Evolutionary conservation across 257 asterid genomes (phyloP), one percentile per base, ranked within the genome.

Genomic region (Gentiana dahurica): DNA sequence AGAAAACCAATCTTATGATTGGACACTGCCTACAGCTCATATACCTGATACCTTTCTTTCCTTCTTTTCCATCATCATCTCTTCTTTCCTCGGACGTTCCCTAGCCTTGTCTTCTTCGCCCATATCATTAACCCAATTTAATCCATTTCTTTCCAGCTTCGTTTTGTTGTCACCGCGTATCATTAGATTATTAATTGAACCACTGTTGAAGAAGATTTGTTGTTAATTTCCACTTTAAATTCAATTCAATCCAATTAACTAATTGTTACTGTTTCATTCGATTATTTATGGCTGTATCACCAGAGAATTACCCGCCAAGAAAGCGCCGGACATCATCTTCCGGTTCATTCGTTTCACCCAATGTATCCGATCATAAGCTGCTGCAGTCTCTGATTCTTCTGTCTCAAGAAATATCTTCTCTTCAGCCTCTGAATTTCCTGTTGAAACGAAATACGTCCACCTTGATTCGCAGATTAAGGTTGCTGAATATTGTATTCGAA

Each of bases 241-340:
- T 24, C 24, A 24, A 24, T 24, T 24, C 24, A 24, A 24, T 24
- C 24, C 24, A 24, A 24, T 24, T 24, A 24, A 24, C 24, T 24
- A 24, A 24, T 24, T 24, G 24, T 24, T 24, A 24, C 24, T 24
- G 24, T 24, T 24, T 24, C 24, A 24, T 24, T 24, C 24, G 24
- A 24, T 24, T 24, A 24, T 56, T 54, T 37, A 86, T 84, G 95
- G 92, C 85, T 35, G 86, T 78, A 53, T 65, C 82, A 45, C 71
- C 77, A 47, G 88, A 81, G 24, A 51, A 61, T 61, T 87, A 87
- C 55, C 87, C 89, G 54, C 77, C 75, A 36, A 82, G 87, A 48
- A 90, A 81, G 57, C 82, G 93, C 8, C 86, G 86, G 54, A 88
- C 6, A 7, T 8, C 90, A 3, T 72, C 94, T 51, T 58, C 85